These are phyloP conservation scores for Drechslera avenae DNA, from an alignment of 2,329 filamentous ascomycete genomes.

Conservation along the genomic window DNA sequence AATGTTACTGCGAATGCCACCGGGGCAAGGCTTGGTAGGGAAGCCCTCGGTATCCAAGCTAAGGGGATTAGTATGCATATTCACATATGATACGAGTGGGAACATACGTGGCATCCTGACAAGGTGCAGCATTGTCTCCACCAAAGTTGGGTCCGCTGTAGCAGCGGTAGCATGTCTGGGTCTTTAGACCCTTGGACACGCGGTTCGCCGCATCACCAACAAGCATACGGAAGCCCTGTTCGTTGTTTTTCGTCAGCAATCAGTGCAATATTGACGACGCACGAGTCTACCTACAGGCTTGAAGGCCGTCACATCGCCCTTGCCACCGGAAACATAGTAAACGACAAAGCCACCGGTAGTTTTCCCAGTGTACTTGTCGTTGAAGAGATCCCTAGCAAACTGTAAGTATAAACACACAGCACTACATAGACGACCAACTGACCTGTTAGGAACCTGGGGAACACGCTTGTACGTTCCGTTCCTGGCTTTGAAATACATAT, in stretches of 20 bases:
- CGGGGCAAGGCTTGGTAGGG: constrained; percentile 27
- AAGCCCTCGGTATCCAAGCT: constrained; percentile 16
- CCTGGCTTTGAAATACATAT: constrained; percentile 41
- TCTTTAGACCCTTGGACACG: constrained; percentile 26
- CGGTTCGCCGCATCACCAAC: constrained; percentile 47
- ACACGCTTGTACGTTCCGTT: constrained; percentile 43
- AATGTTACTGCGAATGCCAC: constrained; percentile 40
- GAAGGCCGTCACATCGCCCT: constrained; percentile 52
- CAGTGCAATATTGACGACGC: background rate
- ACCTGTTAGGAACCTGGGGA: constrained; percentile 35
- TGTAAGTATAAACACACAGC: background rate
- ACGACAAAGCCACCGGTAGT: constrained; percentile 53
- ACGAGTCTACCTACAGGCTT: constrained; percentile 23
- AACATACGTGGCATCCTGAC: constrained; percentile 25
- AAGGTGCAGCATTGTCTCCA: constrained; percentile 49
- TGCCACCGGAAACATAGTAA: constrained; percentile 54
- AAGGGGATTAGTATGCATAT: background rate
- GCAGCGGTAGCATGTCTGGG: constrained; percentile 55
- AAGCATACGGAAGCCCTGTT: constrained; percentile 55
- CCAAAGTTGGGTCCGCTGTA: constrained; percentile 52
- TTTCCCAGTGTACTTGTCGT: constrained; percentile 38
- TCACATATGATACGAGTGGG: no score
- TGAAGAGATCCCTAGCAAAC: constrained; percentile 43
- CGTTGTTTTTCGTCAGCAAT: fast-evolving
- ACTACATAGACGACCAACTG: background rate